phyloP scores from a whole-genome alignment of 345 rosid species.

The Kandelia obovata region DNA sequence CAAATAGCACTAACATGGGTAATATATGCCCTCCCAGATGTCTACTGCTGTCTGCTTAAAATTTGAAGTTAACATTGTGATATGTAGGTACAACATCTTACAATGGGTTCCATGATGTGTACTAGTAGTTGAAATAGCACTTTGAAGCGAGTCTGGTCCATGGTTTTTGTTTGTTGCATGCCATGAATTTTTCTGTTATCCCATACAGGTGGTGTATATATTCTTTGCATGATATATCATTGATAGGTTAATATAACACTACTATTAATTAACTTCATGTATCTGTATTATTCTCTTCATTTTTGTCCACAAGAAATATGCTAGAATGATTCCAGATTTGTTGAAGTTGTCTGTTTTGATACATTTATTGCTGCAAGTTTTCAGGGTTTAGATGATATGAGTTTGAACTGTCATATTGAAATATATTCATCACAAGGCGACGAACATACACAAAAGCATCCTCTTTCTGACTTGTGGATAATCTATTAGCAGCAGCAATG shows the following conservation, averaged over 20 bases:
- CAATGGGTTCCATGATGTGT: too few species aligned
- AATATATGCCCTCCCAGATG: constrained; percentile 20
- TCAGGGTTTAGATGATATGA: neutral
- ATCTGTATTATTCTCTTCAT: neutral
- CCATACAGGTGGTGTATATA: too few species aligned
- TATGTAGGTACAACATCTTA: too few species aligned
- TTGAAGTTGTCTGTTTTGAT: neutral
- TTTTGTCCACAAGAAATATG: neutral
- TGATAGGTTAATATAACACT: too few species aligned
- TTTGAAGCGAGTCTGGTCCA: too few species aligned
- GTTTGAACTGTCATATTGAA: neutral
- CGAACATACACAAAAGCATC: neutral
- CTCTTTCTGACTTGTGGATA: neutral
- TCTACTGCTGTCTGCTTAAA: neutral
- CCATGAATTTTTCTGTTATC: too few species aligned
- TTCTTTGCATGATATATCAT: too few species aligned
- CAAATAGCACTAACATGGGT: constrained; percentile 99
- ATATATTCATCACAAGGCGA: neutral
- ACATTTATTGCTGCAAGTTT: neutral
- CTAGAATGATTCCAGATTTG: neutral
- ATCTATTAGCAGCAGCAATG: neutral
- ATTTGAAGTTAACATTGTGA: neutral
- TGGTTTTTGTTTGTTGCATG: too few species aligned
- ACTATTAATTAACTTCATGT: neutral
- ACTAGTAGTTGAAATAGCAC: too few species aligned